Evolutionary conservation across 2,329 filamentous ascomycete genomes (phyloP).

Genomic region (Colletotrichum coccodes): DNA sequence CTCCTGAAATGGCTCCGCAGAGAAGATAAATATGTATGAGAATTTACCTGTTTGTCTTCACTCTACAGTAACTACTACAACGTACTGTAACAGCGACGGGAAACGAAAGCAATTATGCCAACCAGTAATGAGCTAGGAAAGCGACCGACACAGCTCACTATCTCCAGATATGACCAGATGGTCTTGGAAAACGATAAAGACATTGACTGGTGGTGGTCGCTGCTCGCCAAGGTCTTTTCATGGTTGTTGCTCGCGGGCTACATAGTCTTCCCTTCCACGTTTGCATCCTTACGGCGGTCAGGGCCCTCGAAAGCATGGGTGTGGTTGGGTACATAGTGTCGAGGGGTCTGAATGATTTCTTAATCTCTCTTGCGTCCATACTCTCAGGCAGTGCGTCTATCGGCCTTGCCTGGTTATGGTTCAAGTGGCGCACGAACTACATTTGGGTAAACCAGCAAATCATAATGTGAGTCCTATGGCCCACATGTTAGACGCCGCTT

Average conservation of each 20-base stretch:
- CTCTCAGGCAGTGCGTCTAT: slow-evolving; percentile 1
- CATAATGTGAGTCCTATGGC: neutral
- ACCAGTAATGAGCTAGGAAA: neutral
- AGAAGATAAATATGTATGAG: neutral
- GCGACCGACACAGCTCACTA: neutral
- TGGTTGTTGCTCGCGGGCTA: neutral
- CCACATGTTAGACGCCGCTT: neutral
- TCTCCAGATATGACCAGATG: slow-evolving; percentile 3
- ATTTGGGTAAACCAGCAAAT: slow-evolving; percentile 7
- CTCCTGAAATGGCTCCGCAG: neutral
- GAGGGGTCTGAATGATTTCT: neutral
- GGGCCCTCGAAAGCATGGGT: slow-evolving; percentile 7
- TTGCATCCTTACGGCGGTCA: neutral
- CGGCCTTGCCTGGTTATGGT: slow-evolving; percentile 9
- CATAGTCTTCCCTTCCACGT: slow-evolving; percentile 3
- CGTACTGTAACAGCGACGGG: neutral
- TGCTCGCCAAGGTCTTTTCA: neutral
- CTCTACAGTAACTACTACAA: neutral
- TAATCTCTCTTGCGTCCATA: neutral
- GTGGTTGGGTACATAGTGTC: neutral
- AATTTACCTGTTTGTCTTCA: neutral
- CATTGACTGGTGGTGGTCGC: neutral
- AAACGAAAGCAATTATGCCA: neutral
- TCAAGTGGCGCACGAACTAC: slow-evolving; percentile 1
- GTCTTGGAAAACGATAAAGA: slow-evolving; percentile 7